Percentiles rank a stretch among this genome's conserved stretches.
phyloP scores from a whole-genome alignment of 2,329 filamentous ascomycete species.

The Colletotrichum plurivorum region DNA sequence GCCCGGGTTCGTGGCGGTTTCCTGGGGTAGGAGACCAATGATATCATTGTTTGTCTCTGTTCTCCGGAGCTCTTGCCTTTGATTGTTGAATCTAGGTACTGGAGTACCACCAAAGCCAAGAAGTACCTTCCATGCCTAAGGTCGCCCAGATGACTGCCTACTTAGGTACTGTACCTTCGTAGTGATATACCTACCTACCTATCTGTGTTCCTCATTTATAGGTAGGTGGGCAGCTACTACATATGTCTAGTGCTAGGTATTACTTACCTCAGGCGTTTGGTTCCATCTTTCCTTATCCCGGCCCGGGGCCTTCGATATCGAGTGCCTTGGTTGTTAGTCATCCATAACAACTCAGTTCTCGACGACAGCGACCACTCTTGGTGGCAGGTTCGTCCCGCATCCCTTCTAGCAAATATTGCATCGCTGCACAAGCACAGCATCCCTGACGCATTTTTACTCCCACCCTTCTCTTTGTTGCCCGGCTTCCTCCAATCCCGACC shows the following conservation, averaged over 20 bases:
- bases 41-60: too few relatives aligned
- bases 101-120: not conserved
- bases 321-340: not conserved
- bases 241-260: too few relatives aligned
- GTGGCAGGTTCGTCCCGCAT: constrained; percentile 23
- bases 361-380: not conserved
- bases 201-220: not conserved
- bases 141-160: too few relatives aligned
- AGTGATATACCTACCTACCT: not conserved
- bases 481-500: not conserved
- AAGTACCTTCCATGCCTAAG: not conserved
- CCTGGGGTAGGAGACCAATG: too few relatives aligned
- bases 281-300: not conserved
- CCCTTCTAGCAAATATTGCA: constrained; percentile 4
- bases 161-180: not conserved
- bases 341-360: not conserved
- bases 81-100: too few relatives aligned
- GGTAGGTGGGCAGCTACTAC: not conserved
- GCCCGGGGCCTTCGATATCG: not conserved
- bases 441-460: constrained; percentile 9
- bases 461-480: constrained; percentile 7
- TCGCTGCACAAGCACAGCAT: not conserved
- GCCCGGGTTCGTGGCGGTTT: too few relatives aligned
- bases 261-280: not conserved
- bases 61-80: too few relatives aligned